Percentiles rank a stretch among this genome's conserved stretches.
Conservation (phyloP, 2,329 filamentous ascomycete species). For the Trichoderma guizhouense region DNA sequence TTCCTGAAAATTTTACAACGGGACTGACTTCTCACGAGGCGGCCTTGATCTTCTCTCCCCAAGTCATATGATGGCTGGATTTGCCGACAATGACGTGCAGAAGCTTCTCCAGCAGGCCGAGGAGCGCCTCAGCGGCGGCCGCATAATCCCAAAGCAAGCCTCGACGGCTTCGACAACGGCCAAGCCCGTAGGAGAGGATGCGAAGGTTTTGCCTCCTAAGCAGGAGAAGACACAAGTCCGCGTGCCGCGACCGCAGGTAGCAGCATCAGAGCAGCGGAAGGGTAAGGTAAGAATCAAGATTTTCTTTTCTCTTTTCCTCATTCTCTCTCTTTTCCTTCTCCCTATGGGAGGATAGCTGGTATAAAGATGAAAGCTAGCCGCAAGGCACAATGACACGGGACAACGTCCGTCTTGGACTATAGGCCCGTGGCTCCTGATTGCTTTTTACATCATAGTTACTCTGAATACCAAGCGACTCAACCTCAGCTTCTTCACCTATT, state of each 20-base stretch:
- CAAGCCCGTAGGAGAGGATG: neutral
- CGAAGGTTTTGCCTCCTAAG: neutral
- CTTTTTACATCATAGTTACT: conserved; percentile 67
- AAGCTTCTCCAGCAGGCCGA: conserved; percentile 22
- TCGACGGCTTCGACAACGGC: neutral
- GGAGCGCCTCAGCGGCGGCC: conserved; percentile 12
- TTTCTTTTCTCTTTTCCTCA: neutral
- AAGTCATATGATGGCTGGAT: conserved; percentile 17
- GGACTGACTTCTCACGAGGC: neutral
- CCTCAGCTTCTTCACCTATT: neutral
- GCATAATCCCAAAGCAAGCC: neutral
- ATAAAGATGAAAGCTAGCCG: conserved; percentile 41
- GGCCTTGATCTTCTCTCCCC: neutral
- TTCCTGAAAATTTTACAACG: neutral
- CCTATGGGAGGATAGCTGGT: conserved; percentile 2
- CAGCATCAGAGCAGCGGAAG: neutral
- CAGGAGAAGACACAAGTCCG: conserved; percentile 21
- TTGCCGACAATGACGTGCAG: conserved; percentile 20
- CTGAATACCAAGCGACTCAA: conserved; percentile 45
- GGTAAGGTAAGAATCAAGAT: conserved; percentile 29
- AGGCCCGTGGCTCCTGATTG: conserved; percentile 59
- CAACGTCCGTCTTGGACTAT: conserved; percentile 41
- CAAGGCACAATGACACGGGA: conserved; percentile 38
- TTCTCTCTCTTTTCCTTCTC: neutral
- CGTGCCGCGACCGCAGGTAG: conserved; percentile 8